A percentile compares a stretch with the other conserved stretches of the same genome.
These are phyloP conservation scores for Solanum chiquidenum DNA, from an alignment of 257 asterid species.

Conservation along the genomic window DNA sequence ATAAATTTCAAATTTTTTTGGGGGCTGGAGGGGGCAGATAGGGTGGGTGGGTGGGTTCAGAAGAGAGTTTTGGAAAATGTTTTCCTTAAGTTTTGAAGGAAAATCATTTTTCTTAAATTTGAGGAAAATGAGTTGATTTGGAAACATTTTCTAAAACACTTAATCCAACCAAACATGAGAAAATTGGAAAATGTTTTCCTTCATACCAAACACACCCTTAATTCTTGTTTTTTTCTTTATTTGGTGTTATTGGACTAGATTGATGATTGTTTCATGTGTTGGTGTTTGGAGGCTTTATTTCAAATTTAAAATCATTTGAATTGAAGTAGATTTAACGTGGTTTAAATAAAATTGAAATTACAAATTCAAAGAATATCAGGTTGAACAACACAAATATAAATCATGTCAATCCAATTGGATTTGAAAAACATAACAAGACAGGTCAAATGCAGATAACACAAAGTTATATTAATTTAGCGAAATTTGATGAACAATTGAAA, in stretches of 20 bases:
- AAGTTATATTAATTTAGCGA: not conserved
- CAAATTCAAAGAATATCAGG: not conserved
- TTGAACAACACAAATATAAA: not conserved
- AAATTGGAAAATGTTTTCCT: no score
- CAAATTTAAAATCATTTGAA: not conserved
- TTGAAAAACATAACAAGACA: not conserved
- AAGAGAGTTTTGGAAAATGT: no score
- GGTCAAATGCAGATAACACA: not conserved
- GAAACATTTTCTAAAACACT: no score
- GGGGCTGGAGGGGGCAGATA: no score
- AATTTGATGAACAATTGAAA: not conserved
- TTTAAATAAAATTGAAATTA: not conserved
- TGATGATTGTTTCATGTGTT: not conserved
- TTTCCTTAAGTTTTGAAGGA: no score
- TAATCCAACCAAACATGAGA: no score
- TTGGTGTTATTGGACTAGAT: not conserved
- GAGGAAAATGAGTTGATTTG: no score
- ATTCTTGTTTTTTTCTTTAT: not conserved
- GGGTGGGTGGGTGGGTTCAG: no score
- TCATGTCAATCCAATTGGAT: not conserved
- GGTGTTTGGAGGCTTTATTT: not conserved
- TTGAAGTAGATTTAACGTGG: not conserved
- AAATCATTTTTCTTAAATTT: no score
- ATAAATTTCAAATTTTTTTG: no score
- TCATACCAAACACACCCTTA: no score